A percentile compares a stretch with the other conserved stretches of the same genome.
Conservation (phyloP, 2,329 filamentous ascomycete genomes). For the Chaetothyriales sp. region DNA sequence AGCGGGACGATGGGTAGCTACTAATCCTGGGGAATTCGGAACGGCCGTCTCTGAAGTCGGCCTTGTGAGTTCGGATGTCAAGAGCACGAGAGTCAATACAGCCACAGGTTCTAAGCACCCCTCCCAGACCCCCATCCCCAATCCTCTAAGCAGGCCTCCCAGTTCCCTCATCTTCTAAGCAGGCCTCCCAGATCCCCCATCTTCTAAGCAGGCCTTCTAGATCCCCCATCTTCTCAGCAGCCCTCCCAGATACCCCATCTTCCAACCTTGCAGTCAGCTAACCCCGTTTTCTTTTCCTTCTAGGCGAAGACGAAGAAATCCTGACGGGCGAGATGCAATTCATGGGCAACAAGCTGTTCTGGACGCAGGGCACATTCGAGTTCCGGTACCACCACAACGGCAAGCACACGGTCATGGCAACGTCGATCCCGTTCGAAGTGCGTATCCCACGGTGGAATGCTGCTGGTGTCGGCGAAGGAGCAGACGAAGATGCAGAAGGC, state of each 20-base stretch:
- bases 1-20: slow-evolving; percentile 78
- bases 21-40: slow-evolving; percentile 63
- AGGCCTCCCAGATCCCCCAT: no score
- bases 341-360: slow-evolving; percentile 86
- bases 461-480: slow-evolving; percentile 52
- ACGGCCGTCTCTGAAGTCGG: slow-evolving; percentile 60
- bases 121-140: no score
- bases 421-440: slow-evolving; percentile 87
- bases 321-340: slow-evolving; percentile 76
- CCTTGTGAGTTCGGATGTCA: slow-evolving; percentile 56
- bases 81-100: slow-evolving; percentile 39
- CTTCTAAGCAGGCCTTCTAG: not conserved
- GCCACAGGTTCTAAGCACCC: not conserved
- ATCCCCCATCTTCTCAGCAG: no score
- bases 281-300: not conserved
- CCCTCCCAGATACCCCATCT: not conserved
- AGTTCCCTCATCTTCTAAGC: not conserved
- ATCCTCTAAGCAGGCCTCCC: not conserved
- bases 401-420: slow-evolving; percentile 82
- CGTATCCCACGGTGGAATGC: slow-evolving; percentile 62
- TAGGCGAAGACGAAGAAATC: slow-evolving; percentile 33
- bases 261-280: not conserved
- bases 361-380: slow-evolving; percentile 92
- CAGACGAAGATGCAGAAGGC: slow-evolving; percentile 36
- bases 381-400: slow-evolving; percentile 94